phyloP scores from a whole-genome alignment of 139 green algal genomes.

The Mesotaenium endlicherianum region DNA sequence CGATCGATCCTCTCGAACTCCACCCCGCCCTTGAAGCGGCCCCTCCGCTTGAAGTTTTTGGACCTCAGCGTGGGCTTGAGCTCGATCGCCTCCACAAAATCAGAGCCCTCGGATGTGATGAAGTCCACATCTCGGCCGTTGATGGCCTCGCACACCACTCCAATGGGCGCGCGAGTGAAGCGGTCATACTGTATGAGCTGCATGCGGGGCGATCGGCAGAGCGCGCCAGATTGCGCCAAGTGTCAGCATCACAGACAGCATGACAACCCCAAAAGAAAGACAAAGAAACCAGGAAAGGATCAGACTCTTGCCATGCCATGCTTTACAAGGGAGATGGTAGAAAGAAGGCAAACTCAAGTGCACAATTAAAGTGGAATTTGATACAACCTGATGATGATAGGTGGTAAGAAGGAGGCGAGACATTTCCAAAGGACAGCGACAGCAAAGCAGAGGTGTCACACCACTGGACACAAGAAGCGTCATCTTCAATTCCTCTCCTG shows the following conservation, averaged over 20 bases:
- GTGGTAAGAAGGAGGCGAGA: too few species aligned
- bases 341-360: neutral
- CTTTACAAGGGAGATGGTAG: neutral
- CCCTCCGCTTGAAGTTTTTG: neutral
- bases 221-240: too few species aligned
- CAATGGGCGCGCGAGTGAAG: conserved; percentile 2
- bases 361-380: neutral
- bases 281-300: neutral
- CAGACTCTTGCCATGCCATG: neutral
- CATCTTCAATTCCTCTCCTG: too few species aligned
- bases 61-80: conserved; percentile 1
- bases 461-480: too few species aligned
- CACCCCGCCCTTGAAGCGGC: neutral
- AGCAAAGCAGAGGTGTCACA: too few species aligned
- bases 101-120: neutral
- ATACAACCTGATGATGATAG: too few species aligned
- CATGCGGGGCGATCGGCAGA: too few species aligned
- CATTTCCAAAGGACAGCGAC: too few species aligned
- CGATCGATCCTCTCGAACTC: conserved; percentile 21
- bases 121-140: conserved; percentile 15
- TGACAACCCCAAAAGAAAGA: neutral
- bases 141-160: conserved; percentile 33
- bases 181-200: conserved; percentile 38
- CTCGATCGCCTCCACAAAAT: conserved; percentile 13
- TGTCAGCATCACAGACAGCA: neutral